These are phyloP conservation scores for Eimeria necatrix DNA, from an alignment of 169 alveolate species.

Conservation along the genomic window DNA sequence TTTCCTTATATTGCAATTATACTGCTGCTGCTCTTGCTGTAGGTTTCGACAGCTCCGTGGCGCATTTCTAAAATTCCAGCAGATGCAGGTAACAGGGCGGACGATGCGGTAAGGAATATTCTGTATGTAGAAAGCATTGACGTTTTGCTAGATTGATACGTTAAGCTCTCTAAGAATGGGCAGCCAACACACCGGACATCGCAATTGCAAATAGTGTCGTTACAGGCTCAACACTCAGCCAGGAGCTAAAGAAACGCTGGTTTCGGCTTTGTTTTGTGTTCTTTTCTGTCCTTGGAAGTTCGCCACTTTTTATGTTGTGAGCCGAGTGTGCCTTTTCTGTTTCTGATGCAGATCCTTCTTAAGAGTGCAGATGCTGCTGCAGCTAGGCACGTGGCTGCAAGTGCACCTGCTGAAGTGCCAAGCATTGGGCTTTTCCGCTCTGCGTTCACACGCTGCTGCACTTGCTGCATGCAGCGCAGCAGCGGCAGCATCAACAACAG, in stretches of 20 bases:
- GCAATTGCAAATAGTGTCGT: too few relatives aligned
- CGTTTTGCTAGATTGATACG: too few relatives aligned
- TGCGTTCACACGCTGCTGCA: slow-evolving; percentile 66
- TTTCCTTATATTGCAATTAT: not conserved
- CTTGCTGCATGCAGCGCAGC: slow-evolving; percentile 49
- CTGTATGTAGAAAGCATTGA: too few relatives aligned
- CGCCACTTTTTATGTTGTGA: too few relatives aligned
- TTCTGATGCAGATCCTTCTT: not conserved
- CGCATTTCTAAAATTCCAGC: not conserved
- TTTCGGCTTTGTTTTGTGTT: too few relatives aligned
- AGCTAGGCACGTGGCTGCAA: slow-evolving; percentile 16
- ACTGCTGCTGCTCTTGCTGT: slow-evolving; percentile 8
- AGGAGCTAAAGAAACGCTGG: too few relatives aligned
- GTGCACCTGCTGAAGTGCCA: not conserved
- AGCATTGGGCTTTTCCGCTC: slow-evolving; percentile 38
- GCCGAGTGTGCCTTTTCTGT: not conserved
- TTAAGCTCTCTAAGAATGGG: too few relatives aligned
- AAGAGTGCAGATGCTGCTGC: slow-evolving; percentile 46
- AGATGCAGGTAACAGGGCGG: slow-evolving; percentile 42
- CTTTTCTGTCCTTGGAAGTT: too few relatives aligned
- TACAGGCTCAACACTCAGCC: too few relatives aligned
- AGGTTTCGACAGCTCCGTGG: slow-evolving; percentile 15
- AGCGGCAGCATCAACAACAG: not conserved
- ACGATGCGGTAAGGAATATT: slow-evolving; percentile 31
- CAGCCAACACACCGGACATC: too few relatives aligned